Evolutionary conservation across 2,329 filamentous ascomycete species (phyloP).

Genomic region (Calcarisporium arbuscula): DNA sequence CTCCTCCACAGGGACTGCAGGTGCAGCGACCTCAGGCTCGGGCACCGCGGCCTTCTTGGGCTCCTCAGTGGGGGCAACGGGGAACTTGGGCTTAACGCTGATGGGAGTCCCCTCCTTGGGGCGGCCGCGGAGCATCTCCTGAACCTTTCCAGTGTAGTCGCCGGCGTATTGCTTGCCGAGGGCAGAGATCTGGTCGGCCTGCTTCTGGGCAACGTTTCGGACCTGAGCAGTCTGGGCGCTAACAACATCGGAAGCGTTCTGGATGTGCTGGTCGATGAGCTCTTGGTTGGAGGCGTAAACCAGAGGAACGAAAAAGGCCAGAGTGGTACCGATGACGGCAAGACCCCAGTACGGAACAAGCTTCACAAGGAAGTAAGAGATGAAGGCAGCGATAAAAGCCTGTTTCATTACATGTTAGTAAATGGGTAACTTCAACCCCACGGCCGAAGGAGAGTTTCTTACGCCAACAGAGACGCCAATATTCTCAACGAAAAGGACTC

Average conservation of each 20-base stretch:
- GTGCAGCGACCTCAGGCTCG: constrained; percentile 17
- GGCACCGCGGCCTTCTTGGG: constrained; percentile 17
- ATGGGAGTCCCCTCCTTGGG: too few species aligned
- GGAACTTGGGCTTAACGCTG: constrained; percentile 30
- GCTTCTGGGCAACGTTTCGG: constrained; percentile 54
- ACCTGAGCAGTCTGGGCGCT: constrained; percentile 59
- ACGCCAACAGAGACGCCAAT: constrained; percentile 53
- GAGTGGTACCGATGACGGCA: constrained; percentile 51
- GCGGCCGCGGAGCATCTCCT: constrained; percentile 52
- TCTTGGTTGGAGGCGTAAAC: constrained; percentile 64
- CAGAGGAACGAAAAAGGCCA: constrained; percentile 56
- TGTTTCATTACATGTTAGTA: constrained; percentile 24
- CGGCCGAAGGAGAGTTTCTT: constrained; percentile 29
- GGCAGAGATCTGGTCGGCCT: constrained; percentile 55
- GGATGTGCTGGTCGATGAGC: constrained; percentile 58
- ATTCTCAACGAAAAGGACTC: constrained; percentile 64
- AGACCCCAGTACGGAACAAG: constrained; percentile 66
- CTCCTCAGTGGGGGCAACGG: constrained; percentile 30
- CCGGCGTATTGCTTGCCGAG: constrained; percentile 62
- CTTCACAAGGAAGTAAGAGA: constrained; percentile 64
- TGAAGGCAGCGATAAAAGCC: constrained; percentile 54
- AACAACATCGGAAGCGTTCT: constrained; percentile 50
- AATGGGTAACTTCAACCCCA: constrained; percentile 5
- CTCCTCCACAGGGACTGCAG: constrained; percentile 21
- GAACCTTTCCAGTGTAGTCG: constrained; percentile 62